Base-by-base conservation (phyloP, 1,284 basidiomycete species). In the Sanghuangporus sanghuang region DNA sequence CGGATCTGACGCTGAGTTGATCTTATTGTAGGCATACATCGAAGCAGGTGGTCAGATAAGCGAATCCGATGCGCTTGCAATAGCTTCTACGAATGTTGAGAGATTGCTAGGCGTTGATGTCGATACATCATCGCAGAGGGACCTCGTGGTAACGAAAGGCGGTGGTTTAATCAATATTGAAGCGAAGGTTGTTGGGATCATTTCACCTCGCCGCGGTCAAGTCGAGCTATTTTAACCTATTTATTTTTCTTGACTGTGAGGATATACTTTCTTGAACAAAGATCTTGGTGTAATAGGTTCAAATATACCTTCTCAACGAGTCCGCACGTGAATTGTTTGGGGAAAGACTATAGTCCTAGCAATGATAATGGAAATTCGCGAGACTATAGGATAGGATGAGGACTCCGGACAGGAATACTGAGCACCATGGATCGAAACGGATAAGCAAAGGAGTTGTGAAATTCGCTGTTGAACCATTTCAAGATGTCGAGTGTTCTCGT, bases 81-180 rank as follows among this genome's bases (percentile, higher is more conserved):
- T 81, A 38, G 76, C 79, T 16, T 74, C 73, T 32, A 70, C 70
- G 52, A 81, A 79, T 64, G 66, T 83, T 12, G 78, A 79, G 58
- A 72, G 76, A 49, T 68, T 84, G 40, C 73, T 81, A 5, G 78
- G 77, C 6, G 67, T 80, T 7, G 62, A 70, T 42, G 32, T n/a
- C 8, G 23, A 56, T n/a, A 66, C 71, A 8, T 67, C 66, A 6
- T 49, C 64, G 23, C 38, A 58, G 11, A 60, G 66, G 12, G 83
- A 85, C 50, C 76, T 82, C 63, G 86, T 88, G 7, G 86, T 81
- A 1, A 84, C 77, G 61, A 77, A 78, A 62, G 76, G 76, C 27
- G 75, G 78, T 12, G 70, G 71, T 18, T 63, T 78, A 46, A 72
- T 81, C 59, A 73, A 77, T 53, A 76, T 81, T 44, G 75, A 76